Evolutionary conservation across 495 filamentous ascomycete genomes (phyloP), one percentile per base, ranked within the genome.

Genomic region (Letharia lupina): DNA sequence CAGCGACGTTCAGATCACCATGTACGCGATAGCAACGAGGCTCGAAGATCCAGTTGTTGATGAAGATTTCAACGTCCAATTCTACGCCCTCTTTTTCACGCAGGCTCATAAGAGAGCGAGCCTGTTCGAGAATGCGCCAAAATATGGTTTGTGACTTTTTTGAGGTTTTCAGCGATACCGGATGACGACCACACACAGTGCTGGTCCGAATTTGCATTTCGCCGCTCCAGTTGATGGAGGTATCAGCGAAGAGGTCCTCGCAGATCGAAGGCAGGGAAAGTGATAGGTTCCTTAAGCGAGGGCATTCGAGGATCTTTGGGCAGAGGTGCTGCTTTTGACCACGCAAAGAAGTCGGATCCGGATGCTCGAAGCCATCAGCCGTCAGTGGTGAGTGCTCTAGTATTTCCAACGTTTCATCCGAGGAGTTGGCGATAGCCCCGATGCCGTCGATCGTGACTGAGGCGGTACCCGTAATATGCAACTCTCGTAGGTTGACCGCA

Each of bases 331-430:
- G 71, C 39, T 73, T 73, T 28, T 71, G 70, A 20, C 61, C 56
- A 18, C 4, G 39, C 33, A 67, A 61, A 12, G 73, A 71, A 48
- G 72, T 73, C 0, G 75, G 75, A 66, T 77, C 71, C 35, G 77
- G 77, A 65, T 82, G 79, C 65, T 76, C 75, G 71, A 82, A 82
- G 47, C 80, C 81, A 61, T 78, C 77, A 56, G 76, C 73, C 0
- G 79, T 77, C 2, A 81, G 76, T 28, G 82, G 82, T 31, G 78
- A 79, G 66, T 82, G 80, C 66, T 84, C 81, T n/a, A 84, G 72
- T 47, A 82, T 76, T 37, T 77, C 76, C 39, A 84, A 72, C 2
- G 82, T 80, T 6, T 70, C 63, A 15, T 71, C 68, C 2, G 82
- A 83, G 15, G 82, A 74, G 41, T 76, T 73, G 57, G 81, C 75